These are phyloP conservation scores for Dorcoceras hygrometricum DNA, from an alignment of 257 asterid species.

Conservation along the genomic window DNA sequence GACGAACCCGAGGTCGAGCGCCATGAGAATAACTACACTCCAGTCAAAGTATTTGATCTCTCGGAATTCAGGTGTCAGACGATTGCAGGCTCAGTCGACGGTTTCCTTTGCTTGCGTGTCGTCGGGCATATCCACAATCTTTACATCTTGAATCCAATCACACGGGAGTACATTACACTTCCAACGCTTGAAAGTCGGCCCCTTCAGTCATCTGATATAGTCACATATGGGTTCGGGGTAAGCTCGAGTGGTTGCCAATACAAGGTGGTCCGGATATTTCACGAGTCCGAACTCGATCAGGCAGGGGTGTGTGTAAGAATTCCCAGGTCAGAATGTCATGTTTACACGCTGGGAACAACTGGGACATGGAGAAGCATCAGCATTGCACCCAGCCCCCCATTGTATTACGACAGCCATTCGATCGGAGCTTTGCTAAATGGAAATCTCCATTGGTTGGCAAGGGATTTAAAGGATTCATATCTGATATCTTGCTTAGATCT, in stretches of 20 bases:
- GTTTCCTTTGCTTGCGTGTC: constrained; percentile 23
- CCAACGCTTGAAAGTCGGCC: neutral
- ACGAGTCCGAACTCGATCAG: neutral
- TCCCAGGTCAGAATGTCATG: constrained; percentile 12
- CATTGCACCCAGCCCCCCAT: constrained; percentile 3
- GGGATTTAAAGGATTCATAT: neutral
- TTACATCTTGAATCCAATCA: neutral
- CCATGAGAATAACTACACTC: constrained; percentile 10
- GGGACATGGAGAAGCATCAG: constrained; percentile 19
- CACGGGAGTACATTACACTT: neutral
- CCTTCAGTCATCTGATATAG: neutral
- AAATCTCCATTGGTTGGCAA: constrained; percentile 42
- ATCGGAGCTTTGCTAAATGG: neutral
- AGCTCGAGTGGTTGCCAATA: neutral
- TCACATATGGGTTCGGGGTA: constrained; percentile 27
- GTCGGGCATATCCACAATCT: neutral
- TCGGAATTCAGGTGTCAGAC: neutral
- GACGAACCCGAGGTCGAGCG: neutral
- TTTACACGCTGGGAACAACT: constrained; percentile 20
- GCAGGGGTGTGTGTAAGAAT: neutral
- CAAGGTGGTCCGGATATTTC: neutral
- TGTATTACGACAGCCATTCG: neutral
- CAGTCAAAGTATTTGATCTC: neutral
- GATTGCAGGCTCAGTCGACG: constrained; percentile 26
- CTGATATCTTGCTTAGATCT: neutral